These are phyloP conservation scores for Colletotrichum sp. DNA, from an alignment of 2,329 filamentous ascomycete genomes.

Conservation along the genomic window DNA sequence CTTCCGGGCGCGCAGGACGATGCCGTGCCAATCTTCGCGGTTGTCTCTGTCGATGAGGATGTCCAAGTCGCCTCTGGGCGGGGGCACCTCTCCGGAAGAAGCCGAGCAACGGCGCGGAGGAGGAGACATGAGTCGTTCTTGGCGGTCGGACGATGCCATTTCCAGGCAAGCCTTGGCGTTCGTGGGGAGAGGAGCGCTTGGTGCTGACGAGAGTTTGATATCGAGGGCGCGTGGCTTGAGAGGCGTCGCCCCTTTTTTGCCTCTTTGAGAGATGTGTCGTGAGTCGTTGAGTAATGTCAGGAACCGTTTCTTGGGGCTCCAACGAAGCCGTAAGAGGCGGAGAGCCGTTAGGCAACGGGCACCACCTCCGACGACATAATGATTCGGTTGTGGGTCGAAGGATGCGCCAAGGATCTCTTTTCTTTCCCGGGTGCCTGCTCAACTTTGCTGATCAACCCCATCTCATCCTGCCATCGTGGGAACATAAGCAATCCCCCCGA, in stretches of 20 bases:
- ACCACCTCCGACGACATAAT: background rate
- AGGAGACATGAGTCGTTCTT: background rate
- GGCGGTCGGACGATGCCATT: background rate
- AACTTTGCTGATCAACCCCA: background rate
- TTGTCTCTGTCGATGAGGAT: background rate
- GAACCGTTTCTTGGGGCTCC: background rate
- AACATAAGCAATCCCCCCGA: background rate
- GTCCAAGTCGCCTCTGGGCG: background rate
- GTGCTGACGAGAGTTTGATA: background rate
- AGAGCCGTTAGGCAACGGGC: background rate
- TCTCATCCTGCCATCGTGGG: background rate
- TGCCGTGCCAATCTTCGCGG: background rate
- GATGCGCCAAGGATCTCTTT: background rate
- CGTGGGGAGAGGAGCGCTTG: background rate
- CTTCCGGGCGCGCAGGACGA: background rate
- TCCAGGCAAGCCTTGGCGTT: background rate
- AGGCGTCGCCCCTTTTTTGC: background rate
- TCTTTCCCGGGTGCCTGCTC: background rate
- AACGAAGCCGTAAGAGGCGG: background rate
- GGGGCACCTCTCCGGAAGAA: background rate
- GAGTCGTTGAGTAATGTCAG: background rate
- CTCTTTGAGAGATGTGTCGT: background rate
- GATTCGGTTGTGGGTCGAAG: background rate
- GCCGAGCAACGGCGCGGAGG: background rate
- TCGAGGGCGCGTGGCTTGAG: background rate